These are phyloP conservation scores for Microbotryum silenes-acaulis DNA, from an alignment of 1,284 basidiomycete species.

Conservation along the genomic window DNA sequence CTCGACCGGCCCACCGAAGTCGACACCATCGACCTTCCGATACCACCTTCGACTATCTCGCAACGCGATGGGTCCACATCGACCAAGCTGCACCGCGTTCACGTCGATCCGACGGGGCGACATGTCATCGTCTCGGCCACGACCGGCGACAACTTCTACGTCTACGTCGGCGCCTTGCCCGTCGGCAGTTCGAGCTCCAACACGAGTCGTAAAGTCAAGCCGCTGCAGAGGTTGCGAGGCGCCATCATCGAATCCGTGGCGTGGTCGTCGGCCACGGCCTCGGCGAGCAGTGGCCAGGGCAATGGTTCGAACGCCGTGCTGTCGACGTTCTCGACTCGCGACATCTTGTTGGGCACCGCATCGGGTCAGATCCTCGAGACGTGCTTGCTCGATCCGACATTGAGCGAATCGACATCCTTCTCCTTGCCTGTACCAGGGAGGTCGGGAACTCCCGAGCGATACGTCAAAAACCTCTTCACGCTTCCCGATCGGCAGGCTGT, in stretches of 20 bases:
- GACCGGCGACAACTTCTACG: slow-evolving; percentile 90
- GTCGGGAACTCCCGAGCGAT: slow-evolving; percentile 46
- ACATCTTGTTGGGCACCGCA: slow-evolving; percentile 80
- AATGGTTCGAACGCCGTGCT: slow-evolving; percentile 35
- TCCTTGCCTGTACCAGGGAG: slow-evolving; percentile 38
- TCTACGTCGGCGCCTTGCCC: slow-evolving; percentile 57
- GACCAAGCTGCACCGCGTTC: slow-evolving; percentile 55
- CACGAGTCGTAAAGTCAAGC: slow-evolving; percentile 57
- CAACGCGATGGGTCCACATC: slow-evolving; percentile 1
- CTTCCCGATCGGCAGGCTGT: slow-evolving; percentile 70
- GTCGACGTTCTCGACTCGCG: slow-evolving; percentile 64
- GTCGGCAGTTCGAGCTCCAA: slow-evolving; percentile 5
- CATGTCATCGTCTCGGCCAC: slow-evolving; percentile 79
- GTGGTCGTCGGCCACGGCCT: slow-evolving; percentile 63
- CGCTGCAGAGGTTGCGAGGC: slow-evolving; percentile 73
- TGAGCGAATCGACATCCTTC: slow-evolving; percentile 50
- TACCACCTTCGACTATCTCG: slow-evolving; percentile 1
- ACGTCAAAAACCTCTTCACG: slow-evolving; percentile 69
- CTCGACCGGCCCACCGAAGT: slow-evolving; percentile 32
- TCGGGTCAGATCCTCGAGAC: slow-evolving; percentile 73
- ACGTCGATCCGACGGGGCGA: slow-evolving; percentile 82
- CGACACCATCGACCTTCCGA: slow-evolving; percentile 24
- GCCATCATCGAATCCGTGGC: slow-evolving; percentile 77
- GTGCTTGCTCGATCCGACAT: slow-evolving; percentile 71
- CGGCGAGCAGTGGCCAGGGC: slow-evolving; percentile 30